Evolutionary conservation across 768 basidiomycete genomes (phyloP), one percentile per base, ranked within the genome.

Genomic region (Peribolospora kevripleyi): DNA sequence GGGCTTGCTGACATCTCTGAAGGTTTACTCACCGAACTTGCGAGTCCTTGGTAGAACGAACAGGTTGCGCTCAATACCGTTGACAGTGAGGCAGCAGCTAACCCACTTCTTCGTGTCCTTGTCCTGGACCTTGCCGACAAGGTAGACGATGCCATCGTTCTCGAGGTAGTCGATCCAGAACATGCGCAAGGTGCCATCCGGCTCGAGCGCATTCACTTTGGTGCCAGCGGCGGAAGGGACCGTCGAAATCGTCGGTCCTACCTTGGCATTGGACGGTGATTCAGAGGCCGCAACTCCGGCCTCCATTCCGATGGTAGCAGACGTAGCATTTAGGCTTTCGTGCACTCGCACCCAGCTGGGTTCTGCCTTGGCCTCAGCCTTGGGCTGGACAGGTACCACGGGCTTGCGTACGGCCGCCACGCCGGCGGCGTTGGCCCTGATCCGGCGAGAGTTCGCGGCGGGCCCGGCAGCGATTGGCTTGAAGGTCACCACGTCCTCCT

Each of bases 111-210:
- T 60, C 4, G 48, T 56, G 37, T 55, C 59, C 48, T 62, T 59
- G 40, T 63, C 63, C 53, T 64, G 66, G 11, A 72, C 64, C 11
- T 72, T 72, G 3, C 76, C 74, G 4, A 51, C 48, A 3, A 57
- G 55, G 40, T 48, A 50, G 43, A 55, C 56, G n/a, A 48, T 55
- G 52, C 57, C 54, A 8, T 71, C 68, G 67, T 80, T 81, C 68
- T 90, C 86, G 42, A 90, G 76, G 63, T 86, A 86, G 64, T 98
- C 93, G 25, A 95, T 72, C 93, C 93, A 98, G 71, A 81, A 98
- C 72, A 98, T 88, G 38, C 75, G 76, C 10, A 97, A 69, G 3
- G 79, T 82, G 2, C 85, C 87, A 59, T 93, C 86, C 4, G 75
- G 69, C 63, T 95, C 85, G 2, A 88, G 72, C 0, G 80, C 80